A percentile compares a stretch with the other conserved stretches of the same genome.
These are phyloP conservation scores for Colletotrichum sp. DNA, from an alignment of 2,329 filamentous ascomycete species.

Conservation along the genomic window DNA sequence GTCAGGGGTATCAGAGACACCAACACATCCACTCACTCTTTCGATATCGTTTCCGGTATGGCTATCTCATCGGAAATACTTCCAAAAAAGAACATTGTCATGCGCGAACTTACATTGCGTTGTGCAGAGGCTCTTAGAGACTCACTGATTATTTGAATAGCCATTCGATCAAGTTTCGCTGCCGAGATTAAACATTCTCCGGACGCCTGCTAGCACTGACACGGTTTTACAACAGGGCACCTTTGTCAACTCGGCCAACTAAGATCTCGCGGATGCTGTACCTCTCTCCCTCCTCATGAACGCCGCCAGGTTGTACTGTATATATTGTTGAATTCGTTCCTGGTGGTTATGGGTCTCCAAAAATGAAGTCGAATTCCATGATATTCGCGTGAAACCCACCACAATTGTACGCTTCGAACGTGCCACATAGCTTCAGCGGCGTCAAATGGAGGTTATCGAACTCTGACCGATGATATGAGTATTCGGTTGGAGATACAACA, in stretches of 20 bases:
- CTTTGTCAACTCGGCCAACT: background rate
- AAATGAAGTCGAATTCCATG: fast-evolving
- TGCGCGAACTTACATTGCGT: too few relatives aligned
- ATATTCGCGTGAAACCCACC: background rate
- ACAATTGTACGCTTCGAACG: background rate
- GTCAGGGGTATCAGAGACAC: background rate
- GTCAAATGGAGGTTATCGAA: background rate
- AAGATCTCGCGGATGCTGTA: background rate
- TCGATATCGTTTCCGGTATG: background rate
- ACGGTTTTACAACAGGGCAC: background rate
- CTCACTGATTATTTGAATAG: too few relatives aligned
- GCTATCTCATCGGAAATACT: background rate
- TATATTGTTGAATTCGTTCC: background rate
- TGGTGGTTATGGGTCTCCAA: background rate
- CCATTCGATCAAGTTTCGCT: background rate
- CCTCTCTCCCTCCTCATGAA: background rate
- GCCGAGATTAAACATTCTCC: background rate
- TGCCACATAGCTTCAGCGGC: background rate
- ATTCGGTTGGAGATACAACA: background rate
- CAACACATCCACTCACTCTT: background rate
- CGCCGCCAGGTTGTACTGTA: too few relatives aligned
- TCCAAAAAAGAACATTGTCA: too few relatives aligned
- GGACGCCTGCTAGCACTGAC: background rate
- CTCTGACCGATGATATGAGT: background rate
- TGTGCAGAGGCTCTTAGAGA: too few relatives aligned